Percentiles rank a stretch among this genome's conserved stretches.
Evolutionary conservation across 495 filamentous ascomycete genomes (phyloP).

Genomic region (Lophiostoma macrostomum): DNA sequence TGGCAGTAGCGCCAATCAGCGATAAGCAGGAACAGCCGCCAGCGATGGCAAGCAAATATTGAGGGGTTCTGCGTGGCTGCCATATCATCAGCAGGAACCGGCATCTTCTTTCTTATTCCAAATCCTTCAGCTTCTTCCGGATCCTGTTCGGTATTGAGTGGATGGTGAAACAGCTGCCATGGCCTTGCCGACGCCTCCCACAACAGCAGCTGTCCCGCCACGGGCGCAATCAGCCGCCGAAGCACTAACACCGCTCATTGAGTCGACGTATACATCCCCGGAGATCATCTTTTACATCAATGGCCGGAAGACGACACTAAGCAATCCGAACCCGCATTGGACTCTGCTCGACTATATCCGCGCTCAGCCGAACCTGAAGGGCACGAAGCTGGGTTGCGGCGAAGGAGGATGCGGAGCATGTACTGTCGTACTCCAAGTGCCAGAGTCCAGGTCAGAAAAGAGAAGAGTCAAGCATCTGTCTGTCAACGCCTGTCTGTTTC

Average conservation of each 20-base stretch:
- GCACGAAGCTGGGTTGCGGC: conserved; percentile 60
- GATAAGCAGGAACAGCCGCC: conserved; percentile 2
- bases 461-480: conserved; percentile 28
- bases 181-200: conserved; percentile 23
- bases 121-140: neutral
- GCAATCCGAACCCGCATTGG: conserved; percentile 36
- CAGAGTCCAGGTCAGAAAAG: conserved; percentile 17
- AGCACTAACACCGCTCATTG: conserved; percentile 32
- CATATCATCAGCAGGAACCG: neutral
- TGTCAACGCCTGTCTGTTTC: conserved; percentile 35
- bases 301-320: conserved; percentile 21
- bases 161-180: conserved; percentile 1
- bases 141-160: neutral
- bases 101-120: neutral
- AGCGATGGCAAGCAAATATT: conserved; percentile 5
- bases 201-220: conserved; percentile 18
- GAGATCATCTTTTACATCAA: conserved; percentile 33
- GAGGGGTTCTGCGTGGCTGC: neutral
- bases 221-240: conserved; percentile 21
- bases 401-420: conserved; percentile 47
- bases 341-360: conserved; percentile 51
- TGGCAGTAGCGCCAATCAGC: too few species aligned
- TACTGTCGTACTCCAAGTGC: conserved; percentile 42
- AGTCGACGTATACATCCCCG: conserved; percentile 36
- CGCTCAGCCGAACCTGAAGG: conserved; percentile 46